A percentile compares a stretch with the other conserved stretches of the same genome.
phyloP scores from a whole-genome alignment of 768 basidiomycete species.

The Rubroboletus satanas region DNA sequence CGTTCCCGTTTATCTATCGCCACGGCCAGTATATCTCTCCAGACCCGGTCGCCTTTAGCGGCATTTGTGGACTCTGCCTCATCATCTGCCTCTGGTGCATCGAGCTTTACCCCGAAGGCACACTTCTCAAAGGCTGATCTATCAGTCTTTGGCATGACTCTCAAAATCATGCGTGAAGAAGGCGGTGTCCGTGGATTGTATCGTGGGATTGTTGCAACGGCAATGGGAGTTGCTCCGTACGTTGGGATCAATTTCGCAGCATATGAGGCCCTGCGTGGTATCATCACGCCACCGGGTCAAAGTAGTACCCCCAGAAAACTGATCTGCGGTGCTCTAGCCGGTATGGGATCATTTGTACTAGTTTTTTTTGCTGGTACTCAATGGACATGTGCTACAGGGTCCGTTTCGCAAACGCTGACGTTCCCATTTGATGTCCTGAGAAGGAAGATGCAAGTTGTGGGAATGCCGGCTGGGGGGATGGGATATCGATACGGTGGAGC shows the following conservation, averaged over 20 bases:
- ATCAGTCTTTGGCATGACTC: slow-evolving; percentile 84
- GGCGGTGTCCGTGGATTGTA: slow-evolving; percentile 87
- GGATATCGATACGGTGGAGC: slow-evolving; percentile 76
- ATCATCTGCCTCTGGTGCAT: slow-evolving; percentile 47
- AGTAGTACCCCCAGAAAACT: slow-evolving; percentile 65
- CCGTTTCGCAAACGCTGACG: slow-evolving; percentile 89
- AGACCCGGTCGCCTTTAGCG: slow-evolving; percentile 21
- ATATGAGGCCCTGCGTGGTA: slow-evolving; percentile 76
- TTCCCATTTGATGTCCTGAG: slow-evolving; percentile 95
- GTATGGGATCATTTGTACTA: slow-evolving; percentile 34
- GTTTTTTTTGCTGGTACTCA: slow-evolving; percentile 6
- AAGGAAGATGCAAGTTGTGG: slow-evolving; percentile 93
- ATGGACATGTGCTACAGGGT: slow-evolving; percentile 42
- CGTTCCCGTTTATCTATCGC: slow-evolving; percentile 90
- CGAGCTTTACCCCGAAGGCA: slow-evolving; percentile 29
- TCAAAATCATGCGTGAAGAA: slow-evolving; percentile 87
- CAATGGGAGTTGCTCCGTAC: slow-evolving; percentile 86
- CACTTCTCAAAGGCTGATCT: slow-evolving; percentile 51
- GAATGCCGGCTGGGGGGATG: slow-evolving; percentile 59
- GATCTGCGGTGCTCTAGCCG: slow-evolving; percentile 82
- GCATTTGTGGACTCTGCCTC: slow-evolving; percentile 26
- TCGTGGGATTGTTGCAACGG: slow-evolving; percentile 79
- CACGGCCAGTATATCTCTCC: slow-evolving; percentile 67
- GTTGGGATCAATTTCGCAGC: slow-evolving; percentile 92
- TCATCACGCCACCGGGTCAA: slow-evolving; percentile 81